These are phyloP conservation scores for Diaporthe caulivora DNA, from an alignment of 2,329 filamentous ascomycete species.

Conservation along the genomic window DNA sequence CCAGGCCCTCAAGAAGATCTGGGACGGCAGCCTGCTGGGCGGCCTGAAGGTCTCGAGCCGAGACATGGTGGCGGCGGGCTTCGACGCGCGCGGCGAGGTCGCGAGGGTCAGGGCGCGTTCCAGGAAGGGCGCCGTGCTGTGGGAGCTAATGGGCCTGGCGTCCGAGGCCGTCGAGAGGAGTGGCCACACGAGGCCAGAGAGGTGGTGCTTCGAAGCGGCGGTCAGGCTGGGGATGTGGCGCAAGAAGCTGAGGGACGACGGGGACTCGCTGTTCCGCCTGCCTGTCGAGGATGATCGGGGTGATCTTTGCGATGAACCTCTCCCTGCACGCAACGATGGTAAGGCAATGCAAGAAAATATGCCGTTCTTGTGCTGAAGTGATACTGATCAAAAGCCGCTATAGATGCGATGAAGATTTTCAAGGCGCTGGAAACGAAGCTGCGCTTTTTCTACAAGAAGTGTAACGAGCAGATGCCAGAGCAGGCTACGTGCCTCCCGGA, in stretches of 20 bases:
- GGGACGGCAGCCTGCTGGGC: neutral
- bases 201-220: neutral
- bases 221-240: neutral
- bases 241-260: neutral
- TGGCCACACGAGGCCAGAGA: neutral
- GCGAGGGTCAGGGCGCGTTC: neutral
- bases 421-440: neutral
- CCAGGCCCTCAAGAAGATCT: neutral
- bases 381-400: neutral
- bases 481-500: neutral
- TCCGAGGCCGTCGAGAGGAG: neutral
- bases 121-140: neutral
- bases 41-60: neutral
- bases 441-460: conserved; percentile 2
- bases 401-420: conserved; percentile 16
- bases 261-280: neutral
- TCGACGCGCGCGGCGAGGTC: neutral
- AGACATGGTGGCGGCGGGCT: neutral
- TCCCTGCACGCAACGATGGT: neutral
- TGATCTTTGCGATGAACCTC: neutral
- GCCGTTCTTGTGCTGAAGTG: too few species aligned
- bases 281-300: neutral
- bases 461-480: neutral
- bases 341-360: neutral
- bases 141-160: conserved; percentile 11